Evolutionary conservation across 2,329 filamentous ascomycete genomes (phyloP).

Genomic region (Ophiostoma piceae): DNA sequence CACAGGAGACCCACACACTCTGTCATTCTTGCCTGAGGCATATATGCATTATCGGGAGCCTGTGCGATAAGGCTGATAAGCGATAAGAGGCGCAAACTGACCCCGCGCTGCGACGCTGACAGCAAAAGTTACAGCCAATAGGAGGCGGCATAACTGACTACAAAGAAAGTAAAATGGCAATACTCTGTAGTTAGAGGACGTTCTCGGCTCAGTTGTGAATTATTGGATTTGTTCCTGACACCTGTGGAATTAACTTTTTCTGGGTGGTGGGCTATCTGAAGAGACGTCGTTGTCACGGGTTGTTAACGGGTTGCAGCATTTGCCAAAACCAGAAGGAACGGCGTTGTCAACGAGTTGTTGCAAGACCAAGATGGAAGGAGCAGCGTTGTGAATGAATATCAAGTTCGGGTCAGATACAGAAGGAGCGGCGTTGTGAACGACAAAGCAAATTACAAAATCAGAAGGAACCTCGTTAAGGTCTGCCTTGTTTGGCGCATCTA

Average conservation of each 20-base stretch:
- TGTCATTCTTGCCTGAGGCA: constrained; percentile 23
- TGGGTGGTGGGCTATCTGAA: not conserved
- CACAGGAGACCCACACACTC: not conserved
- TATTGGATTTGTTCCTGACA: no score
- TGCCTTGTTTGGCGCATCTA: not conserved
- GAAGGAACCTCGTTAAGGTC: not conserved
- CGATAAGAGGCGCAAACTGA: not conserved
- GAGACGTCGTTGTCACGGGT: not conserved
- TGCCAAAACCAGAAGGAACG: no score
- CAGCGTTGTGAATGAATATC: no score
- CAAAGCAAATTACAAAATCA: no score
- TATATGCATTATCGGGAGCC: not conserved
- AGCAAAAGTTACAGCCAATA: not conserved
- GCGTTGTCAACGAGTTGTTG: no score
- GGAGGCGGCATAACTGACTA: not conserved
- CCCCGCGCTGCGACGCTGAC: constrained; percentile 9
- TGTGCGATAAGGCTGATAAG: not conserved
- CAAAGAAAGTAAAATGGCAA: not conserved
- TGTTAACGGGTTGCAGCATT: no score
- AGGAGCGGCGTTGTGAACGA: no score
- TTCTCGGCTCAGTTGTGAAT: not conserved
- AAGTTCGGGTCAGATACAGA: no score
- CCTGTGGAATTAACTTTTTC: no score
- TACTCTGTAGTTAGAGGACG: not conserved
- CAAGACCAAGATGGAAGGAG: no score